phyloP scores from a whole-genome alignment of 192 early-diverging fungal species.

The Mortierella alpina region DNA sequence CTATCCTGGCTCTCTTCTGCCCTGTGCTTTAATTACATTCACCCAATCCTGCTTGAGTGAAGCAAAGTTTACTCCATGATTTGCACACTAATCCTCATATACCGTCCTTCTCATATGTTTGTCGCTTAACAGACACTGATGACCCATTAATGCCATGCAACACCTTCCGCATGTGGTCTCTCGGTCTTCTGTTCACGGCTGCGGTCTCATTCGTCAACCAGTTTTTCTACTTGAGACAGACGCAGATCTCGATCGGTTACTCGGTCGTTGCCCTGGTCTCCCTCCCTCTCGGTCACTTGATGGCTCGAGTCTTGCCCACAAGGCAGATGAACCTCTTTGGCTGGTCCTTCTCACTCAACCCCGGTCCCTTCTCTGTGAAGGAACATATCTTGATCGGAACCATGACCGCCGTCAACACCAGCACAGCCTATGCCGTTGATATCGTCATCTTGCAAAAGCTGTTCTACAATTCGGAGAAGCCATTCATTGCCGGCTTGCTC shows the following conservation, averaged over 20 bases:
- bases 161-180: slow-evolving; percentile 65
- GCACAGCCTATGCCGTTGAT: slow-evolving; percentile 67
- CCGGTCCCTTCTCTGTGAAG: slow-evolving; percentile 75
- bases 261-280: slow-evolving; percentile 62
- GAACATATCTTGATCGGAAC: slow-evolving; percentile 71
- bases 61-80: too few relatives aligned
- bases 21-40: not conserved
- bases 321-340: slow-evolving; percentile 25
- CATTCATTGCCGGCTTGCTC: slow-evolving; percentile 64
- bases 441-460: slow-evolving; percentile 64
- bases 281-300: slow-evolving; percentile 59
- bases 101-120: not conserved
- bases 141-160: slow-evolving; percentile 61
- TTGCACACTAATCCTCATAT: not conserved
- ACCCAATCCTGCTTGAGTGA: too few relatives aligned
- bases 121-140: slow-evolving; percentile 47
- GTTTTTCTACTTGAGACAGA: slow-evolving; percentile 63
- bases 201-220: slow-evolving; percentile 62
- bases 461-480: slow-evolving; percentile 64
- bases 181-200: slow-evolving; percentile 58
- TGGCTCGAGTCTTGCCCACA: slow-evolving; percentile 56
- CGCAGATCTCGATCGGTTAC: slow-evolving; percentile 55
- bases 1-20: not conserved
- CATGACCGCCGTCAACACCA: slow-evolving; percentile 61
- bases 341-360: slow-evolving; percentile 60